Evolutionary conservation across 2,329 filamentous ascomycete species (phyloP), one percentile per base, ranked within the genome.

Genomic region (Trichoderma citrinoviride): DNA sequence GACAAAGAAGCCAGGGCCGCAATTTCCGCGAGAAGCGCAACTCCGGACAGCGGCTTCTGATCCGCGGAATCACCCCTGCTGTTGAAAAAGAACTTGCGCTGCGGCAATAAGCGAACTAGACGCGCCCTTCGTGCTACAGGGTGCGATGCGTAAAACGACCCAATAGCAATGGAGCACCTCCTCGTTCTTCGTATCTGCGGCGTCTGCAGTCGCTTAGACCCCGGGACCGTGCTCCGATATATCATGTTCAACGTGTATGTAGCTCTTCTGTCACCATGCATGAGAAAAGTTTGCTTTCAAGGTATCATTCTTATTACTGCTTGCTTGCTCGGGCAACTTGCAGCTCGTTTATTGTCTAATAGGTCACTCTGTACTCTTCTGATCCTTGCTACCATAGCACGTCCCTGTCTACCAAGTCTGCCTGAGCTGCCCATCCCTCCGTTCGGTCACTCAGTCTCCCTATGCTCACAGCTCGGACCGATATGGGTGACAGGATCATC

Each of bases 381-480:
- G 2, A 23, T 23, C 29, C 29, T n/a, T 19, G 19, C 40, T 66
- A 70, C 69, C 69, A 70, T 5, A 70, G 61, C 17, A 66, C 56
- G 23, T 70, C 66, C 43, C 67, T 70, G 43, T 69, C 68, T 46
- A 70, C 68, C 56, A 69, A 56, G 25, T 67, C 65, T 40, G 46
- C 60, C 27, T 29, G 61, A 19, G 27, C 21, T 8, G 53, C 49
- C 57, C 57, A 61, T 21, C 46, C 53, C 14, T 68, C 69, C 6
- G 61, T 66, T 43, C 63, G 61, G 10, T 66, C 67, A 54, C 65
- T 65, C n/a, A 64, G 49, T 10, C 66, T 67, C 47, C 56, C 62
- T 17, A 49, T 56, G 14, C 52, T 64, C 23, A 64, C 43, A 3
- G 52, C 23, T 21, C 60, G 52, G 50, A 66, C 68, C 8, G 65